Percentiles rank a stretch among this genome's conserved stretches.
phyloP scores from a whole-genome alignment of 768 basidiomycete genomes.

The Termitomyces sp. region DNA sequence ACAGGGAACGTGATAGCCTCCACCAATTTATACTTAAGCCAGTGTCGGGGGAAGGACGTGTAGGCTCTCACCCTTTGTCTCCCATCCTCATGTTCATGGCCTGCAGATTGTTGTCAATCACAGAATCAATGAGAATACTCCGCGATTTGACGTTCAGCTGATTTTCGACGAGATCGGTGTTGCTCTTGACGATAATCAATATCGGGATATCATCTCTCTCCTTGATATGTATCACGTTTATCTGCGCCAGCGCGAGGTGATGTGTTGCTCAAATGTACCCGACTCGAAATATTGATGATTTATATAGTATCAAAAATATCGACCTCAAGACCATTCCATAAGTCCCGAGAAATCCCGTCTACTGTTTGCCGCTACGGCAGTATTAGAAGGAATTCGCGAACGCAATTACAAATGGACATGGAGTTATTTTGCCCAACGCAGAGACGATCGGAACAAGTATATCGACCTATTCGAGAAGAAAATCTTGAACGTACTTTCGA shows the following conservation, averaged over 20 bases:
- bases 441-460: slow-evolving; percentile 85
- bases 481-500: slow-evolving; percentile 47
- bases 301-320: slow-evolving; percentile 76
- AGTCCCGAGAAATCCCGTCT: slow-evolving; percentile 70
- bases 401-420: slow-evolving; percentile 87
- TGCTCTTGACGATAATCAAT: slow-evolving; percentile 89
- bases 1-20: slow-evolving; percentile 43
- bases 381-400: slow-evolving; percentile 80
- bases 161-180: slow-evolving; percentile 93
- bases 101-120: slow-evolving; percentile 81
- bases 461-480: slow-evolving; percentile 83
- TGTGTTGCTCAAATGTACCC: slow-evolving; percentile 5
- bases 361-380: slow-evolving; percentile 75
- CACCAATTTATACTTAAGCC: slow-evolving; percentile 97
- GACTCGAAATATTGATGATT: slow-evolving; percentile 9
- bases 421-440: slow-evolving; percentile 82
- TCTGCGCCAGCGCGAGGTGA: slow-evolving; percentile 75
- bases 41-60: slow-evolving; percentile 91
- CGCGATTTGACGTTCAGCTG: slow-evolving; percentile 84
- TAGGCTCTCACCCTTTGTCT: slow-evolving; percentile 30
- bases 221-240: slow-evolving; percentile 98
- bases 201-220: slow-evolving; percentile 87
- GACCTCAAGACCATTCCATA: slow-evolving; percentile 56
- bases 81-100: neutral
- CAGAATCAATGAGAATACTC: slow-evolving; percentile 65